These are phyloP conservation scores for Cryptococcus sp. DNA, from an alignment of 1,284 basidiomycete genomes.

Conservation along the genomic window DNA sequence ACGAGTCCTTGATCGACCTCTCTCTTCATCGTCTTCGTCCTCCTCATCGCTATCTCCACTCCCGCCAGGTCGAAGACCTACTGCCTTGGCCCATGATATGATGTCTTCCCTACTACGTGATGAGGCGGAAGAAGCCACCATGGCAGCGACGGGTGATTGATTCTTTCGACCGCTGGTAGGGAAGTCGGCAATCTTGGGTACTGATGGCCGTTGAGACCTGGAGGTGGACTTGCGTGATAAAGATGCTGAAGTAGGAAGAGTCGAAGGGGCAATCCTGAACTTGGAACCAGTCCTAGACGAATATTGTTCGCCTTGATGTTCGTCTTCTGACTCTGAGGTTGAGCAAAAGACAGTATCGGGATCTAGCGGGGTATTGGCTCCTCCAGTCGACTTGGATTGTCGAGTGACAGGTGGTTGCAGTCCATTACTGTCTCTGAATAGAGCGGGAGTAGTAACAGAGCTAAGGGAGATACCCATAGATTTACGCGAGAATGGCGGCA, in stretches of 20 bases:
- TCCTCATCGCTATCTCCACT: slow-evolving; percentile 5
- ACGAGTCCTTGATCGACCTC: slow-evolving; percentile 17
- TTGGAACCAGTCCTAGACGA: not conserved
- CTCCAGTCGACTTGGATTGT: slow-evolving; percentile 26
- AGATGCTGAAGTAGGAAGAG: not conserved
- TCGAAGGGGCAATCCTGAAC: not conserved
- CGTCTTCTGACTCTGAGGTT: slow-evolving; percentile 35
- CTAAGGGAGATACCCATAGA: slow-evolving; percentile 12
- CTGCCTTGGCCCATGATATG: slow-evolving; percentile 40
- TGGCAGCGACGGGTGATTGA: slow-evolving; percentile 25
- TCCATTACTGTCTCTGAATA: not conserved
- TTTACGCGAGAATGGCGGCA: slow-evolving; percentile 29
- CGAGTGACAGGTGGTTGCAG: not conserved
- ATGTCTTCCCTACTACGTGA: slow-evolving; percentile 44
- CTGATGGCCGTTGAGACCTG: no score
- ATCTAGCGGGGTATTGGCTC: slow-evolving; percentile 28
- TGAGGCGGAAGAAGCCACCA: slow-evolving; percentile 35
- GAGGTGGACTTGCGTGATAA: not conserved
- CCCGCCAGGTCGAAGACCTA: slow-evolving; percentile 15
- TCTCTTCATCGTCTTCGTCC: slow-evolving; percentile 4
- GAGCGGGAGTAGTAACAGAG: not conserved
- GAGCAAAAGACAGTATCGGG: slow-evolving; percentile 38
- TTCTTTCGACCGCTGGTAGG: not conserved
- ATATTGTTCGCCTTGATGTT: not conserved
- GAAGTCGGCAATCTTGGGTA: no score